Base-by-base conservation (phyloP, 106 monocot species). In the Vanilla planifolia region DNA sequence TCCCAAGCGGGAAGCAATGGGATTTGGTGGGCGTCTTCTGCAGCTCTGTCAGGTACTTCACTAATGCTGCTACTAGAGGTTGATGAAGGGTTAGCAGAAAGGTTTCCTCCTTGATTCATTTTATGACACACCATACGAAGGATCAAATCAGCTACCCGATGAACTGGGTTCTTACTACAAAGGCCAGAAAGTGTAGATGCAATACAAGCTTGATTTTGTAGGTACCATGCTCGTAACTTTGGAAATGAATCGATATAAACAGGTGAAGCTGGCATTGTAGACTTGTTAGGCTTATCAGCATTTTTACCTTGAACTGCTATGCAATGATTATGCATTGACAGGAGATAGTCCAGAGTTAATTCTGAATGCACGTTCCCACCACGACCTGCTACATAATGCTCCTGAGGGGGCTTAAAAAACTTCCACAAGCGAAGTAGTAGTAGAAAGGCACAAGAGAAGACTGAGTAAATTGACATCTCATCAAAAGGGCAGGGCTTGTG, bases 371-470 rank as follows among this genome's bases (percentile, higher is more conserved):
- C 79, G 8, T 67, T 47, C 43, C 84, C 92, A 72, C 81, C 79
- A 43, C 96, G 65, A 3, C 81, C 87, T 17, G 79, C 80, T 29
- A 84, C 55, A 46, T 63, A 66, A 16, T 83, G 70, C 48, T 90
- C 87, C 37, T 81, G 80, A 58, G 96, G 90, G 24, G 80, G 91
- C 58, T 79, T 80, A 70, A 84, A 91, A 47, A 96, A 96, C 60
- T 96, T 96, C 84, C 91, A 96, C 43, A 96, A 63, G 8, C 87
- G 83, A 59, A 96, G 79, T 64, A 96, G 96, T 52, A 91, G 87
- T 33, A 96, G 74, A 77, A 96, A 96, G 45, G 96, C 96, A 65
- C 80, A 85, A 19, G 96, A 96, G 65, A 96, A 96, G 62, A 96
- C 87, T 0, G 87, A 77, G 51, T 91, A 87, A 43, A 77, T 69